Evolutionary conservation across 441 rosid species (phyloP).

Genomic region (Erodium chrysanthum): DNA sequence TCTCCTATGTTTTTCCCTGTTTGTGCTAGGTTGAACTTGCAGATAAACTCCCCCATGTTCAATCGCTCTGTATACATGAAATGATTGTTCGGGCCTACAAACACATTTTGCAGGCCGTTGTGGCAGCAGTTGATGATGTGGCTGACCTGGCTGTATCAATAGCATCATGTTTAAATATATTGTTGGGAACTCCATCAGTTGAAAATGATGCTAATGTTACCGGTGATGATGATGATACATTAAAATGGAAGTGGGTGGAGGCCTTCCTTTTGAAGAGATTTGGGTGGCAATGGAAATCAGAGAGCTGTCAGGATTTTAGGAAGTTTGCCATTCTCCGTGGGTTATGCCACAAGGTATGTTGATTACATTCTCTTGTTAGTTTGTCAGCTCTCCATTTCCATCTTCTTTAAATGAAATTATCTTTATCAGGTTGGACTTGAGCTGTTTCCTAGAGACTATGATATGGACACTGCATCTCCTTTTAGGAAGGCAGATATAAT

Average conservation of each 20-base stretch:
- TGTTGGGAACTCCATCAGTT: slow-evolving; percentile 52
- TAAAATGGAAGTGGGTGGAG: slow-evolving; percentile 72
- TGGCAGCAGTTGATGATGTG: slow-evolving; percentile 49
- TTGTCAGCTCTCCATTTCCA: neutral
- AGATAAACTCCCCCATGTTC: slow-evolving; percentile 74
- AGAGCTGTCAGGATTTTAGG: slow-evolving; percentile 48
- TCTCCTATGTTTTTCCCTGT: slow-evolving; percentile 1
- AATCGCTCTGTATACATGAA: slow-evolving; percentile 69
- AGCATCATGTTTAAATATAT: slow-evolving; percentile 58
- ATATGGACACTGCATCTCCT: slow-evolving; percentile 54
- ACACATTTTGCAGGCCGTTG: slow-evolving; percentile 66
- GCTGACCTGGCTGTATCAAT: slow-evolving; percentile 50
- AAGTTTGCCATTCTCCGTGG: slow-evolving; percentile 68
- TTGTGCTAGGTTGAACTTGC: slow-evolving; percentile 58
- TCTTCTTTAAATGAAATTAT: slow-evolving; percentile 25
- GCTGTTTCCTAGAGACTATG: slow-evolving; percentile 72
- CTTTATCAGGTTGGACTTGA: slow-evolving; percentile 63
- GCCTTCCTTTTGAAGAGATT: slow-evolving; percentile 57
- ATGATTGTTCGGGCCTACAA: slow-evolving; percentile 76
- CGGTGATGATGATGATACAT: slow-evolving; percentile 32
- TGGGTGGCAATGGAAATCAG: slow-evolving; percentile 56
- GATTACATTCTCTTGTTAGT: slow-evolving; percentile 11
- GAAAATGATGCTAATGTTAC: slow-evolving; percentile 32
- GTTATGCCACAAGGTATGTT: slow-evolving; percentile 58
- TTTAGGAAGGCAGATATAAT: slow-evolving; percentile 59